phyloP scores from a whole-genome alignment of 805 yeast species.

The Ogataea trehalophila region DNA sequence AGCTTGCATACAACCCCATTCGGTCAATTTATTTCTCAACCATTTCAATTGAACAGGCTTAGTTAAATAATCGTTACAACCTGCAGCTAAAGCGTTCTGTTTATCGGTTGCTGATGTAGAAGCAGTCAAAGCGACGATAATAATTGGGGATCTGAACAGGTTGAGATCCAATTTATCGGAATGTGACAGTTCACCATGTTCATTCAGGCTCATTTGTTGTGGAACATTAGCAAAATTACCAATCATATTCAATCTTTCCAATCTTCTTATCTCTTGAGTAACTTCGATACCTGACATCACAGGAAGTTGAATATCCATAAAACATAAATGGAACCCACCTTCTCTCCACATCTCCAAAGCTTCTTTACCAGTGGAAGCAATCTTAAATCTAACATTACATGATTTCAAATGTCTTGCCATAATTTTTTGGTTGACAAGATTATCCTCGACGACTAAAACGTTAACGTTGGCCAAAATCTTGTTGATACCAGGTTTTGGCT shows the following conservation, averaged over 20 bases:
- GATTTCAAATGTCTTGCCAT: constrained; percentile 82
- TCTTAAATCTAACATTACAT: constrained; percentile 75
- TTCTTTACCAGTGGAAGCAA: constrained; percentile 91
- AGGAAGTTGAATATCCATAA: constrained; percentile 97
- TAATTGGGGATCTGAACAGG: constrained; percentile 88
- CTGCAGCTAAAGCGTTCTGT: constrained; percentile 90
- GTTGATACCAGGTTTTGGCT: constrained; percentile 37
- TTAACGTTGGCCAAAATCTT: constrained; percentile 84
- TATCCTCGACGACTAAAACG: constrained; percentile 93
- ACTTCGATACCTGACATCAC: constrained; percentile 95
- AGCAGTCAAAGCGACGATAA: constrained; percentile 95
- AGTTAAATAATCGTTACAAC: constrained; percentile 94
- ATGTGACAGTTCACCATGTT: constrained; percentile 16
- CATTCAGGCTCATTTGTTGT: neutral
- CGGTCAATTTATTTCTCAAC: constrained; percentile 89
- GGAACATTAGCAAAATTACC: constrained; percentile 45
- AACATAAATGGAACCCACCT: constrained; percentile 90
- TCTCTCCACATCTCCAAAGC: constrained; percentile 92
- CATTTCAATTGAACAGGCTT: constrained; percentile 94
- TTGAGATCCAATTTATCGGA: constrained; percentile 55
- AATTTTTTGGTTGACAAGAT: constrained; percentile 88
- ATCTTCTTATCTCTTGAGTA: constrained; percentile 80
- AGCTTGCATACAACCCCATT: constrained; percentile 99
- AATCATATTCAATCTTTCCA: constrained; percentile 75
- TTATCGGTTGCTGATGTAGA: constrained; percentile 80